Evolutionary conservation across 2,329 filamentous ascomycete genomes (phyloP), one percentile per base, ranked within the genome.

Genomic region (Monosporascus cannonballus): DNA sequence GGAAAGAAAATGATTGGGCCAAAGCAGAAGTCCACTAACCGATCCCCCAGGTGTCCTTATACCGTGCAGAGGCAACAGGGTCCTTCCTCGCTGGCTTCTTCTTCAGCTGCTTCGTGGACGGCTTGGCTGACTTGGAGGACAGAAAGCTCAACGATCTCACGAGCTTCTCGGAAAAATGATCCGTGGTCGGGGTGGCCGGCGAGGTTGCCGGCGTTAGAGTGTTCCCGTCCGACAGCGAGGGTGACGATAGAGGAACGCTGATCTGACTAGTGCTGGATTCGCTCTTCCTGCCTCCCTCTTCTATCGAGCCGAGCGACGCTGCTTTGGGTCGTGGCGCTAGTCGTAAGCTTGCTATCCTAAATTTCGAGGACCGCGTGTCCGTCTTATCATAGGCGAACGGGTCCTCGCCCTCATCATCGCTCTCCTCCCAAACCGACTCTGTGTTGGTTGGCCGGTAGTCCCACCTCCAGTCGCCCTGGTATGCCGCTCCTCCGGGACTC

Each of bases 371-470:
- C 51, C 24, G 24, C 11, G 51, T 57, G 48, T 61, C 54, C 14
- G 64, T 59, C 38, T 56, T 65, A 49, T 64, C 60, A 49, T 65
- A 67, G 4, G 57, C 54, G 47, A 68, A 67, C 22, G 68, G 69
- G 48, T 73, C 69, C 54, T 74, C 70, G 51, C 66, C 68, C 59
- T 71, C 67, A 56, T 73, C 66, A 52, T 76, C 75, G 53, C 69
- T 63, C 51, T 75, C 71, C 48, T 71, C 71, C 36, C 63, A 69
- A 47, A 71, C 70, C 22, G 71, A 73, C 51, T 63, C 63, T 17
- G 66, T 75, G 49, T 79, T 46, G 24, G 24, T 7, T 18, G 5
- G 73, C 7, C 74, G 77, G 24, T 80, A 84, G 60, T 84, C 80
- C 54, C 81, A 73, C 66, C 80, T 84, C 65, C 72, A 72, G 54